phyloP scores from a whole-genome alignment of 495 filamentous ascomycete genomes.

The Trichoderma reesei region DNA sequence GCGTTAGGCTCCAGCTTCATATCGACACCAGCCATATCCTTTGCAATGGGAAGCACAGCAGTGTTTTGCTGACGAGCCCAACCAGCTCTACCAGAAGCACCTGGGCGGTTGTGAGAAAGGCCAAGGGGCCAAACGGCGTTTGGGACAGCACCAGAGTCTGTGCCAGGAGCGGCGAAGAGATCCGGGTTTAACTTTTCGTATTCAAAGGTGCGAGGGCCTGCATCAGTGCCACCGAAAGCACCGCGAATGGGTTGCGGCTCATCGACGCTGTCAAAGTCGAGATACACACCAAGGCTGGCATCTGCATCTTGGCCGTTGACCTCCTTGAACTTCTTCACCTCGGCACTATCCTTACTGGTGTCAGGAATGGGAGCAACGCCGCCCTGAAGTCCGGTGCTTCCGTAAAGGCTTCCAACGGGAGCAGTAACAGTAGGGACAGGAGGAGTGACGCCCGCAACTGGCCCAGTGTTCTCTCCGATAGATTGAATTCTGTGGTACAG shows the following conservation, averaged over 20 bases:
- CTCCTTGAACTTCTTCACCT: conserved; percentile 24
- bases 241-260: conserved; percentile 66
- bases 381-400: conserved; percentile 26
- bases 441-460: conserved; percentile 26
- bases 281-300: conserved; percentile 46
- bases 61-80: conserved; percentile 64
- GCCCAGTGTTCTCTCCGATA: conserved; percentile 24
- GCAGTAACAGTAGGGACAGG: conserved; percentile 26
- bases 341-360: conserved; percentile 24
- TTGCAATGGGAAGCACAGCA: conserved; percentile 52
- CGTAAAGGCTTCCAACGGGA: conserved; percentile 25
- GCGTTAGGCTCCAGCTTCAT: conserved; percentile 61
- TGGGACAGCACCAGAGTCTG: conserved; percentile 50
- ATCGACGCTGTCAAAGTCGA: conserved; percentile 51
- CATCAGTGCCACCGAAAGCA: conserved; percentile 45
- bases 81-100: conserved; percentile 43
- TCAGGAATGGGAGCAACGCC: conserved; percentile 26
- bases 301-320: conserved; percentile 46
- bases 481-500: neutral
- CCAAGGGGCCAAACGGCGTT: conserved; percentile 68
- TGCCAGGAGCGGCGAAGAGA: conserved; percentile 54
- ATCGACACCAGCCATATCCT: conserved; percentile 64
- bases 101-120: conserved; percentile 52
- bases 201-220: conserved; percentile 51
- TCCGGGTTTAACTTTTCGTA: conserved; percentile 60